A percentile compares a stretch with the other conserved stretches of the same genome.
Conservation (phyloP, 2,329 filamentous ascomycete genomes). For the Herpotrichia juniperi region DNA sequence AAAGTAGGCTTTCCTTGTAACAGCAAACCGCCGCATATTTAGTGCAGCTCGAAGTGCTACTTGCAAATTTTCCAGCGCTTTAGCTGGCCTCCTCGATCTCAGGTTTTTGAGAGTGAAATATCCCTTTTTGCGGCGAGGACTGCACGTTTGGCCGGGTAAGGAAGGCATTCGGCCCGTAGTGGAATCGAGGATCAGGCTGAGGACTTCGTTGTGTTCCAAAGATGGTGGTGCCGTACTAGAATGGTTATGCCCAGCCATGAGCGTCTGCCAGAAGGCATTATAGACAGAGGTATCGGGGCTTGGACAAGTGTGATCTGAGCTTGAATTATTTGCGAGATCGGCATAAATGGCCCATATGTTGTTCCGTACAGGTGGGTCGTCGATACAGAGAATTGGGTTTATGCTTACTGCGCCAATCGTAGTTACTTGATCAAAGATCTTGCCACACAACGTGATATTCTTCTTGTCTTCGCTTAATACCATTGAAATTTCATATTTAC, state of each 20-base stretch:
- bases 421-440: conserved; percentile 21
- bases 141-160: conserved; percentile 26
- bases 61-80: conserved; percentile 19
- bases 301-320: conserved; percentile 15
- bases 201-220: conserved; percentile 29
- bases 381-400: conserved; percentile 19
- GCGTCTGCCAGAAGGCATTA: conserved; percentile 28
- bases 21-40: conserved; percentile 27
- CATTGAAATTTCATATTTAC: not conserved
- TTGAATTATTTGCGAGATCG: conserved; percentile 7
- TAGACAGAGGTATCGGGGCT: conserved; percentile 16
- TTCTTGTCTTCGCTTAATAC: conserved; percentile 10
- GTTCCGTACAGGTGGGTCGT: conserved; percentile 10
- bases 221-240: conserved; percentile 17
- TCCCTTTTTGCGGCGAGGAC: conserved; percentile 20
- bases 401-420: conserved; percentile 11
- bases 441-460: conserved; percentile 18
- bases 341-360: conserved; percentile 9
- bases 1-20: conserved; percentile 26
- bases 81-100: conserved; percentile 18
- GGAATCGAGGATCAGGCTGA: conserved; percentile 27
- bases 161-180: conserved; percentile 17
- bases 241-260: conserved; percentile 25
- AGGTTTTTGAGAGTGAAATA: conserved; percentile 26
- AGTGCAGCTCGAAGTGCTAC: conserved; percentile 21